Base-by-base conservation (phyloP, 2,329 filamentous ascomycete species). In the Tolypocladium tropicale region DNA sequence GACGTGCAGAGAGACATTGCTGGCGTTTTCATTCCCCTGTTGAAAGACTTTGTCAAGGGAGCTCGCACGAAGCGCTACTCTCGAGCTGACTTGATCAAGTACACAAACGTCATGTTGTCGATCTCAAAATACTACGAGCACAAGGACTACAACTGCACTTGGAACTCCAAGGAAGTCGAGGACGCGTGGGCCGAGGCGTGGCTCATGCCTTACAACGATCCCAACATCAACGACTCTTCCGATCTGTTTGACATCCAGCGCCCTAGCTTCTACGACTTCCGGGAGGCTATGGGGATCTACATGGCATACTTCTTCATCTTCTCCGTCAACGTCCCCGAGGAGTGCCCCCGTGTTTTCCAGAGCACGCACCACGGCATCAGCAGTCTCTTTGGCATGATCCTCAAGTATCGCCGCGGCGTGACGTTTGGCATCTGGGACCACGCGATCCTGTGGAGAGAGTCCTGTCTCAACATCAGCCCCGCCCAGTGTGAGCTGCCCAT, bases 371-470 rank as follows among this genome's bases (percentile, higher is more conserved):
- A 85, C 67, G 81, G 79, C 57, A 80, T 82, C 46, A 80, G 79
- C 55, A 80, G 79, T 6, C 78, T 81, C 0, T 84, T 84, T 57
- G 82, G 82, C 36, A 78, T 84, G 57, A 76, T 84, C 11, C 82
- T 81, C 67, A 84, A 84, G 67, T 72, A 84, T 60, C 82, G 82
- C 67, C 75, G 79, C 30, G 77, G 78, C 56, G 81, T 79, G 56
- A 83, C 79, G 0, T 74, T 84, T 34, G 80, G 83, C 59, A 82
- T 85, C 56, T 85, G 82, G 82, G 82, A 85, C 60, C 82, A 85
- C 64, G 79, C 79, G 21, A 84, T 85, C 59, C 78, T 77, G 49
- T 84, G 81, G 81, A 73, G 81, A 58, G 81, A 84, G 64, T 80
- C 72, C 52, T 77, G 75, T 53, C 70, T 78, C 37, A 76, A 74